Base-by-base conservation (phyloP, 441 rosid genomes). In the Bocquillonia castaneifolia region DNA sequence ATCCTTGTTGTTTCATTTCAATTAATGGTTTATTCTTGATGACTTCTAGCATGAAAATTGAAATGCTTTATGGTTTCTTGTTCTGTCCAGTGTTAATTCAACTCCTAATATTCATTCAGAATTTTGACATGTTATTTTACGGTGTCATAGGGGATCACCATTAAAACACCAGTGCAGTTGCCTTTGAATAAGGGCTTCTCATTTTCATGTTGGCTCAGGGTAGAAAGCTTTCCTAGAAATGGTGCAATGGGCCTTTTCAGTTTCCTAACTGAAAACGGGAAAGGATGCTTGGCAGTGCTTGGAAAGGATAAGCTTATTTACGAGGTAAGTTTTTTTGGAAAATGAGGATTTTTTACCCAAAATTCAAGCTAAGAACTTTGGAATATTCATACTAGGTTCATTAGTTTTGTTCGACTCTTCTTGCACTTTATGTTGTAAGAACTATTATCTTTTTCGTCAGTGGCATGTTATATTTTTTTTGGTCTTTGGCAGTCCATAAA, bases 201-300 rank as follows among this genome's bases (percentile, higher is more conserved):
- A 69, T 95, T 92, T 81, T 88, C 97, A 69, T 95, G 99, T 72
- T 95, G 99, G 99, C 88, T 95, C 69, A 85, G 99, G 83, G 91
- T 92, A 68, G 99, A 95, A 87, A 82, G 81, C 76, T 92, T 90
- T 75, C 95, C 89, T 36, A 80, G 83, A 69, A 83, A 70, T 79
- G 93, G 91, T 71, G 78, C 86, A 71, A 87, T 92, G 96, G 89
- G 92, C 66, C 90, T 95, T 79, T 95, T 95, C 83, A 84, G 90
- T 85, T 95, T 95, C 82, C 88, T 92, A 51, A 76, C 91, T 60
- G 97, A 88, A 78, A 89, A 81, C 85, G 98, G 98, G 73, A 92
- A 82, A 82, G 99, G 99, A 72, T 92, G 98, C 83, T 79, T 86
- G 61, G 93, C 90, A 39, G 83, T 83, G 26, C 80, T 95, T 76